Conservation (phyloP, 1,139 yeast genomes). For the Cylindricascospora bacillispora region DNA sequence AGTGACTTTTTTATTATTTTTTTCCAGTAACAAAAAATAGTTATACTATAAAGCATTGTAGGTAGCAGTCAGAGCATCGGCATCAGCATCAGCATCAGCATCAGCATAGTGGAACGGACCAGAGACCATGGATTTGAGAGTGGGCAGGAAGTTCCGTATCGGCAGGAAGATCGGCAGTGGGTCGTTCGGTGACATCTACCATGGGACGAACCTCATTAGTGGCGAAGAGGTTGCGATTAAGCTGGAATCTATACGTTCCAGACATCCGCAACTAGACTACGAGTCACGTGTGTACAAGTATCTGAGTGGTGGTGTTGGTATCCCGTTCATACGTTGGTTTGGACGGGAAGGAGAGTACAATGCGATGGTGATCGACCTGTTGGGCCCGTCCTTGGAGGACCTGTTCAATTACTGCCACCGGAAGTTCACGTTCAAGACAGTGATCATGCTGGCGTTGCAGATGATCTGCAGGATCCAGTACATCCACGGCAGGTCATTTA, state of each 20-base stretch:
- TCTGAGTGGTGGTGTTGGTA: slow-evolving; percentile 92
- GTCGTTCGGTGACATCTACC: slow-evolving; percentile 91
- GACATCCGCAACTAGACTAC: slow-evolving; percentile 93
- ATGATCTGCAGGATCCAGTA: slow-evolving; percentile 88
- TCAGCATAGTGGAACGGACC: too few species aligned
- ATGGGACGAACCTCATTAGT: slow-evolving; percentile 83
- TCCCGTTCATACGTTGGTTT: slow-evolving; percentile 94
- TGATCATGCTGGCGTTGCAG: slow-evolving; percentile 85
- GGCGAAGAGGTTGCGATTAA: slow-evolving; percentile 98
- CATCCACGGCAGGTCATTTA: slow-evolving; percentile 89
- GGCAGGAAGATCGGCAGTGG: slow-evolving; percentile 97
- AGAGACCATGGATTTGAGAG: slow-evolving; percentile 77
- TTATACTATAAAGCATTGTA: too few species aligned
- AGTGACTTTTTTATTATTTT: too few species aligned
- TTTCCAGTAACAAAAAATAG: too few species aligned
- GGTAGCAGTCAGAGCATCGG: too few species aligned
- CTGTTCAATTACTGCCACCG: slow-evolving; percentile 92
- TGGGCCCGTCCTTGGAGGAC: slow-evolving; percentile 94
- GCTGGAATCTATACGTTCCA: slow-evolving; percentile 77
- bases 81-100: too few species aligned
- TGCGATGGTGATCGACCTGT: slow-evolving; percentile 90
- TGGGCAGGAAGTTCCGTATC: slow-evolving; percentile 88
- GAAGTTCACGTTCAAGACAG: slow-evolving; percentile 87
- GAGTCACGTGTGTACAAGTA: slow-evolving; percentile 94
- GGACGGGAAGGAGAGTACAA: slow-evolving; percentile 95